Base-by-base conservation (phyloP, 1,284 basidiomycete species). In the Ceratobasidium sp. region DNA sequence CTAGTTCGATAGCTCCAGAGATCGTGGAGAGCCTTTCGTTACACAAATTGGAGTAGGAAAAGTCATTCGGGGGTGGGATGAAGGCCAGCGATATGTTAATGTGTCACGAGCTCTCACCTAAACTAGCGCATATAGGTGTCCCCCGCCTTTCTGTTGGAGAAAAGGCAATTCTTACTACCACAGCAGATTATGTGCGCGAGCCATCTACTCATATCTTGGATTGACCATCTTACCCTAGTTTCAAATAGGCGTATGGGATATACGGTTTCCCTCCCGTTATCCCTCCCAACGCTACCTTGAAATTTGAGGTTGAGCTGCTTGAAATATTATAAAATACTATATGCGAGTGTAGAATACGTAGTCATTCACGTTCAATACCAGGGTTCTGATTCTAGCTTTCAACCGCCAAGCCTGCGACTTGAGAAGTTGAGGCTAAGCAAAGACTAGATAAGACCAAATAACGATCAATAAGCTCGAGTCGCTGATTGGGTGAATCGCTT, bases 31-130 rank as follows among this genome's bases (percentile, higher is more conserved):
- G 64, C 91, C 94, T 2, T 96, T 96, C 85, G 84, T 87, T 82
- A 95, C 93, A 33, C 83, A 89, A 82, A 96, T 97, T 81, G 94
- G 94, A 75, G 87, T 91, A 62, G 93, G 93, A 54, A 91, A 91
- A 84, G 94, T 96, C 75, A 96, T 96, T 86, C 92, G 89, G 84
- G 95, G 95, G 54, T 97, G 95, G 95, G 95, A 97, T 83, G 94
- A 96, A 85, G 94, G 95, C 94, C 82, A 83, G 88, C 86, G 38
- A 17, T 28, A 33, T 42, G 2, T 20, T 56, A 28, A 17, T 61
- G 28, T 13, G 6, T 38, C 13, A 61, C 4, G 15, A 33, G 20
- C 23, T 20, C 13, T 20, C n/a, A 28, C 20, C 56, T 73, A 7
- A 48, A 42, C 38, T 46, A 7, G 20, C 42, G 59, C 38, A 26